Evolutionary conservation across 2,329 filamentous ascomycete genomes (phyloP), one percentile per base, ranked within the genome.

Genomic region (Calonectria honghensis): DNA sequence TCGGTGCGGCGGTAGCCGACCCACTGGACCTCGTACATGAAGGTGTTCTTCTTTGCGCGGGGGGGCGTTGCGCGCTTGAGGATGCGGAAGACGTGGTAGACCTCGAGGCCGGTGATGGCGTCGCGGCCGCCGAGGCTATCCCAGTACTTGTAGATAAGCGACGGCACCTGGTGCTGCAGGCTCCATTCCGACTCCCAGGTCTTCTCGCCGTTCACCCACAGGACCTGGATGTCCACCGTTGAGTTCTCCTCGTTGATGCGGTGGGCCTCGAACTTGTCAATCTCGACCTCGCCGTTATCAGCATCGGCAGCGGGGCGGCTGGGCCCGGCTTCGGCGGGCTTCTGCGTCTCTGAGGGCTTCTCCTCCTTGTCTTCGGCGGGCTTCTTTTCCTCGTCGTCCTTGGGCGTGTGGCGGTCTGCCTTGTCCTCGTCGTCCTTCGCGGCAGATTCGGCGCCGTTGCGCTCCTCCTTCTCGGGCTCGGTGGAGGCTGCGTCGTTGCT

Each of bases 141-240:
- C 80, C 80, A 81, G 73, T 81, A 81, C 73, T 81, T 75, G 74
- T 76, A 81, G 57, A 81, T 77, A 13, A 81, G 76, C 2, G 71
- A 61, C 3, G 80, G 80, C 0, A 80, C 78, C 65, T 81, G 79
- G 37, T 79, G 73, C 72, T 81, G 80, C 0, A 81, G 69, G 66
- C 76, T 80, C 79, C 79, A 81, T 77, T 81, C 80, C 1, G 79
- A 37, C 66, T 81, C 80, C 80, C 80, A 81, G 4, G 78, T 76
- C 13, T 65, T 68, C 50, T 81, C 80, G 57, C 80, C 80, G 16
- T 75, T 74, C 6, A 64, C 79, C 80, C 79, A 81, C 20, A 64
- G 68, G 51, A 81, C 80, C 29, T 67, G 64, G 24, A 81, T 81
- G 13, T 80, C 80, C 5, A 81, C 79, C 4, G 79, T 81, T 32